These are phyloP conservation scores for Talaromyces albobiverticillius DNA, from an alignment of 2,329 filamentous ascomycete genomes.

Conservation along the genomic window DNA sequence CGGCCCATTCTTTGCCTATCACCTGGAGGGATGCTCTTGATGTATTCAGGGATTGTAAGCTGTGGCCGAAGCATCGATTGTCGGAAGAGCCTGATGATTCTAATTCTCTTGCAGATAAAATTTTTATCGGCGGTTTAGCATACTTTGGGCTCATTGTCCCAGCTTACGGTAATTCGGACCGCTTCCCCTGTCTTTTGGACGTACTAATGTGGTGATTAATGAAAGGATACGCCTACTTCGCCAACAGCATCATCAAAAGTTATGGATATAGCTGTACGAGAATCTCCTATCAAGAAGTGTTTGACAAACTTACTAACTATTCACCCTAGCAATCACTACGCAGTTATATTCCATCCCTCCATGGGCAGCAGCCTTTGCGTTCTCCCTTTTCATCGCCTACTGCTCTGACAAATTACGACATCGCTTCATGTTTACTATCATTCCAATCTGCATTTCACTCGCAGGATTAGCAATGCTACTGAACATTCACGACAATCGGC, in stretches of 20 bases:
- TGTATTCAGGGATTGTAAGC: slow-evolving; percentile 65
- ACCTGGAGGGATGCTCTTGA: slow-evolving; percentile 57
- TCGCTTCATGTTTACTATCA: slow-evolving; percentile 69
- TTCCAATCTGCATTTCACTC: slow-evolving; percentile 67
- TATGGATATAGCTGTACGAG: slow-evolving; percentile 57
- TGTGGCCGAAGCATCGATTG: no score
- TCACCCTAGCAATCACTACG: slow-evolving; percentile 45
- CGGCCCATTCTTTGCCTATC: slow-evolving; percentile 61
- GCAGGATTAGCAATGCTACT: slow-evolving; percentile 74
- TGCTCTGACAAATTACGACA: slow-evolving; percentile 70
- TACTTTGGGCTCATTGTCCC: slow-evolving; percentile 78
- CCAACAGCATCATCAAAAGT: slow-evolving; percentile 66
- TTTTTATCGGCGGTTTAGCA: slow-evolving; percentile 73
- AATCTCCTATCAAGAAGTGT: not conserved
- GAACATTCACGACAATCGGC: slow-evolving; percentile 63
- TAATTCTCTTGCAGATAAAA: slow-evolving; percentile 47
- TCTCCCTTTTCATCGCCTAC: slow-evolving; percentile 72
- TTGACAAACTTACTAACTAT: slow-evolving; percentile 1
- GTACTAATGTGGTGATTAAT: slow-evolving; percentile 12
- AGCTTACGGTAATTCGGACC: slow-evolving; percentile 55
- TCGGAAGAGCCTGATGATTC: not conserved
- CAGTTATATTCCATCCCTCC: slow-evolving; percentile 54
- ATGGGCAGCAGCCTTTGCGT: slow-evolving; percentile 71
- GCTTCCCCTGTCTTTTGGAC: not conserved
- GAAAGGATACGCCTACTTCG: slow-evolving; percentile 68